Evolutionary conservation across 108 stramenopile genomes (phyloP).

Genomic region (Phaeodactylum tricornutum): DNA sequence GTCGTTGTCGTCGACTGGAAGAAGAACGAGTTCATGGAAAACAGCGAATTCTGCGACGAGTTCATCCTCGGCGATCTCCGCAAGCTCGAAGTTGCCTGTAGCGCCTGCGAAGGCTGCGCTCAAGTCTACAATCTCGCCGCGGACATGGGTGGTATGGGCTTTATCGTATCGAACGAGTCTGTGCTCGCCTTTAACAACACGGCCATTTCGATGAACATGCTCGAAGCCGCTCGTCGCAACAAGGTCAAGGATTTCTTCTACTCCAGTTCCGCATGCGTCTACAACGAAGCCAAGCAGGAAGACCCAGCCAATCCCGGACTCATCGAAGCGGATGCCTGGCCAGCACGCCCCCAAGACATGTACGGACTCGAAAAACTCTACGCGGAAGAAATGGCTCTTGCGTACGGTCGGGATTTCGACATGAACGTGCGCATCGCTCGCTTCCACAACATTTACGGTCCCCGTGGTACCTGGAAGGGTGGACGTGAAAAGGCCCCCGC

Average conservation of each 20-base stretch:
- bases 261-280: conserved; percentile 92
- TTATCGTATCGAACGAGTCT: conserved; percentile 94
- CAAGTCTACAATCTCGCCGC: conserved; percentile 99
- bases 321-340: conserved; percentile 95
- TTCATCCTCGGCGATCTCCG: conserved; percentile 93
- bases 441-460: conserved; percentile 99
- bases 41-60: conserved; percentile 94
- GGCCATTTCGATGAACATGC: conserved; percentile 96
- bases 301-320: conserved; percentile 94
- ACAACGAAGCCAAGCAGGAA: conserved; percentile 98
- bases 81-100: conserved; percentile 88
- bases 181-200: conserved; percentile 98
- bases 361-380: conserved; percentile 99
- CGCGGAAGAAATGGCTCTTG: conserved; percentile 97
- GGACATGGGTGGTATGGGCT: conserved; percentile 99
- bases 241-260: conserved; percentile 92
- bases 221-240: conserved; percentile 92
- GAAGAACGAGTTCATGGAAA: conserved; percentile 94
- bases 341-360: conserved; percentile 99
- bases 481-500: conserved; percentile 99
- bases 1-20: conserved; percentile 95
- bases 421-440: conserved; percentile 90
- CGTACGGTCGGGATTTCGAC: conserved; percentile 94
- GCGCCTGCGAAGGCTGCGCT: conserved; percentile 87
- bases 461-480: conserved; percentile 97